Evolutionary conservation across 1,139 yeast species (phyloP).

Genomic region (Arxiozyma heterogenica): DNA sequence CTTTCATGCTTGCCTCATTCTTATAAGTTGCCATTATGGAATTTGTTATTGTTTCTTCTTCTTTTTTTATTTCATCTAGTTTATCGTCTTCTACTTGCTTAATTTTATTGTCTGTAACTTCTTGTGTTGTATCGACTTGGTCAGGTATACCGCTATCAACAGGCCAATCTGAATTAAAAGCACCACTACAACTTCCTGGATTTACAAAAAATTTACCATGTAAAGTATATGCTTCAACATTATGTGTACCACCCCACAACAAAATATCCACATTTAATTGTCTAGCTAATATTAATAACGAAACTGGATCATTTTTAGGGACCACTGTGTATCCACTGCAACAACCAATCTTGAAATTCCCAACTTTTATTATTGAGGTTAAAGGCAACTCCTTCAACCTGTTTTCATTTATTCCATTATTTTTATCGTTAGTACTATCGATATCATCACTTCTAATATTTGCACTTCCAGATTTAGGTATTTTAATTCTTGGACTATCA

Average conservation of each 20-base stretch:
- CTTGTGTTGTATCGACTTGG: slow-evolving; percentile 1
- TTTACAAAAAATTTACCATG: slow-evolving; percentile 89
- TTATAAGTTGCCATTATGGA: slow-evolving; percentile 7
- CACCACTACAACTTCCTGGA: slow-evolving; percentile 97
- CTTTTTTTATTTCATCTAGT: neutral
- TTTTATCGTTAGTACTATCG: slow-evolving; percentile 30
- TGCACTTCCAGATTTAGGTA: slow-evolving; percentile 21
- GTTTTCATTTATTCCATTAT: neutral
- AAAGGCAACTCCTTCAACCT: slow-evolving; percentile 46
- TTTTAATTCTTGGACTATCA: slow-evolving; percentile 34
- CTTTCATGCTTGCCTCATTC: slow-evolving; percentile 10
- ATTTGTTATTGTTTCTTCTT: neutral
- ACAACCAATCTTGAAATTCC: slow-evolving; percentile 69
- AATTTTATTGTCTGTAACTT: slow-evolving; percentile 12
- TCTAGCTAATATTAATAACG: slow-evolving; percentile 72
- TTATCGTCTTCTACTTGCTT: slow-evolving; percentile 8
- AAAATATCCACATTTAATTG: slow-evolving; percentile 86
- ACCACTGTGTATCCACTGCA: slow-evolving; percentile 78
- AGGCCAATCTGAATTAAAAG: slow-evolving; percentile 53
- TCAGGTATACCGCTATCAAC: neutral
- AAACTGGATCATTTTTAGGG: slow-evolving; percentile 81
- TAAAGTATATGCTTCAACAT: slow-evolving; percentile 84
- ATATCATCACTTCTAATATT: slow-evolving; percentile 34
- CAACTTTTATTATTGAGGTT: slow-evolving; percentile 57
- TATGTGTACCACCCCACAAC: slow-evolving; percentile 95